These are phyloP conservation scores for Nicotiana noctiflora DNA, from an alignment of 257 asterid species.

Conservation along the genomic window DNA sequence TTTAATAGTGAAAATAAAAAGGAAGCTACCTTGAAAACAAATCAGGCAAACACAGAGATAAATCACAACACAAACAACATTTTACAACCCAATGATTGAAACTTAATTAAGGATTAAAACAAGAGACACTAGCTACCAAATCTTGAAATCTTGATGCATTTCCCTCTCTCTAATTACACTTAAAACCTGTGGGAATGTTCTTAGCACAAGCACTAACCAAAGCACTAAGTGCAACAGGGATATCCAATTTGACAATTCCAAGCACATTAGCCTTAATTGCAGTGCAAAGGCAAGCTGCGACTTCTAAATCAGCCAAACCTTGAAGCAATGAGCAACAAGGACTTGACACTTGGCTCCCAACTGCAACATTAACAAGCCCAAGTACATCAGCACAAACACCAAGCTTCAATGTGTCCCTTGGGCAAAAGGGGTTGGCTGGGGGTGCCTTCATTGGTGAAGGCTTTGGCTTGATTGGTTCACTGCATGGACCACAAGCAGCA, in stretches of 20 bases:
- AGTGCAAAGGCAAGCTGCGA: slow-evolving; percentile 40
- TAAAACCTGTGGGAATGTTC: slow-evolving; percentile 61
- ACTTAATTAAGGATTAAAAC: background rate
- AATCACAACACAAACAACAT: background rate
- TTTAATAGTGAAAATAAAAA: background rate
- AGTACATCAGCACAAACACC: slow-evolving; percentile 21
- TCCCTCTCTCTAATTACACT: slow-evolving; percentile 18
- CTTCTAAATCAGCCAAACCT: slow-evolving; percentile 46
- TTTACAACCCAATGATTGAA: slow-evolving; percentile 2
- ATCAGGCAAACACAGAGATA: background rate
- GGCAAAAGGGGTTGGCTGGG: slow-evolving; percentile 30
- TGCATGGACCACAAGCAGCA: slow-evolving; percentile 33
- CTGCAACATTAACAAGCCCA: slow-evolving; percentile 9
- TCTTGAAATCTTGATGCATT: background rate
- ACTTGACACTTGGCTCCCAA: slow-evolving; percentile 9
- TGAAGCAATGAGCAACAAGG: slow-evolving; percentile 15
- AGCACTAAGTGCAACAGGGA: slow-evolving; percentile 67
- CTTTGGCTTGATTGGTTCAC: slow-evolving; percentile 6
- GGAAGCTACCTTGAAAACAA: background rate
- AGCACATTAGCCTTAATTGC: slow-evolving; percentile 29
- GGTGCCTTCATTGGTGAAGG: slow-evolving; percentile 31
- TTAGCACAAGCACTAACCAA: slow-evolving; percentile 59
- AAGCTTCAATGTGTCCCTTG: slow-evolving; percentile 16
- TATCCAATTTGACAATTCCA: slow-evolving; percentile 60
- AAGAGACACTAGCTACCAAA: background rate